These are phyloP conservation scores for Acanthamoeba sp. DNA, from an alignment of 208 protist species.

Conservation along the genomic window DNA sequence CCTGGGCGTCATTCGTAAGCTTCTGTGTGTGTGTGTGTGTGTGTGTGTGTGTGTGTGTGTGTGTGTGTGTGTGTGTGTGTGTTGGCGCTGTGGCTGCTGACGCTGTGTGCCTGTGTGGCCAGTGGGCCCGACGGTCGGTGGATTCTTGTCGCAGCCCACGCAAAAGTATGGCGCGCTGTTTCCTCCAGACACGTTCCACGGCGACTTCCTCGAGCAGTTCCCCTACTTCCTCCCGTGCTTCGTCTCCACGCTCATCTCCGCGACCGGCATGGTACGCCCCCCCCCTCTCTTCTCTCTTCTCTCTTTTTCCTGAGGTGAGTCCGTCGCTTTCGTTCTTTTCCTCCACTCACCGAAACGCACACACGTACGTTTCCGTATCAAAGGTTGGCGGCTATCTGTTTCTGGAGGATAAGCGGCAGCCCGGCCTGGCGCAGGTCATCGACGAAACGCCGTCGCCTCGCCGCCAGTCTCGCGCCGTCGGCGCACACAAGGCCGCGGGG, in stretches of 20 bases:
- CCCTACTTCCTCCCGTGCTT: constrained; percentile 70
- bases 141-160: constrained; percentile 54
- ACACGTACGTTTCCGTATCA: no score
- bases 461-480: not conserved
- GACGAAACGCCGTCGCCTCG: not conserved
- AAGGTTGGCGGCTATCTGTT: not conserved
- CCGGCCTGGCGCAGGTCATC: not conserved
- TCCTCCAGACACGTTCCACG: not conserved
- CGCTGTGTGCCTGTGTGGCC: no score
- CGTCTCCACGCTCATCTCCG: constrained; percentile 20
- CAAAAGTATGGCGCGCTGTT: constrained; percentile 54
- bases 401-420: not conserved
- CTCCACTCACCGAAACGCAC: no score
- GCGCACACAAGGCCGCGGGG: not conserved
- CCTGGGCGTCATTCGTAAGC: constrained; percentile 16
- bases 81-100: not conserved
- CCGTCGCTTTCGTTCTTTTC: no score
- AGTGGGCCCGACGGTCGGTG: constrained; percentile 63
- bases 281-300: no score
- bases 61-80: not conserved
- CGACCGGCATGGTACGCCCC: constrained; percentile 13
- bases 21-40: not conserved
- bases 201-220: constrained; percentile 53
- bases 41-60: not conserved
- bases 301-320: no score